Conservation (phyloP, 169 alveolate species). For the Plasmodium relictum region DNA sequence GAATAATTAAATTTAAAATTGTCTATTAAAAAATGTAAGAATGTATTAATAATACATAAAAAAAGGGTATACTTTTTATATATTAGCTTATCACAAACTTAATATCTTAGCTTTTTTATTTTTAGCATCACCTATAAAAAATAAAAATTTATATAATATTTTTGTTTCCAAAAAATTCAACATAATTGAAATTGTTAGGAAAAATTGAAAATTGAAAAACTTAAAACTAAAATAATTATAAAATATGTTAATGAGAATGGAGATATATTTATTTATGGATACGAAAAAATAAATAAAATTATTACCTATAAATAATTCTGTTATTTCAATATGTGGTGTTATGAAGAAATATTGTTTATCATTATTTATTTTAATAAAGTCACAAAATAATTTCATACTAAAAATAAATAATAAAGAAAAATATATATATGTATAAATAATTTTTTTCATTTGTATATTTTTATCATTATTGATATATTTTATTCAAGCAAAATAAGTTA, state of each 20-base stretch:
- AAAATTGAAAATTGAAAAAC: neutral
- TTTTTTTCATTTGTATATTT: neutral
- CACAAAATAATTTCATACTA: conserved; percentile 60
- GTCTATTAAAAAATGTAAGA: too few species aligned
- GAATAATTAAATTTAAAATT: too few species aligned
- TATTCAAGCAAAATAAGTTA: neutral
- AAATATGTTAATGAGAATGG: neutral
- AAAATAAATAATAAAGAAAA: neutral
- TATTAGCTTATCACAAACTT: conserved; percentile 21
- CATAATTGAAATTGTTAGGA: neutral
- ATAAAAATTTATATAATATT: conserved; percentile 7
- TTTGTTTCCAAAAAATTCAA: neutral
- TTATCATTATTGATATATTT: neutral
- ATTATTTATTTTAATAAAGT: conserved; percentile 42
- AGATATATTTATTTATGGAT: neutral
- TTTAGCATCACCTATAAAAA: conserved; percentile 60
- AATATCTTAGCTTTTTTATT: conserved; percentile 68
- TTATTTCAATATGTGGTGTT: conserved; percentile 74
- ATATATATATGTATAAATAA: conserved; percentile 5
- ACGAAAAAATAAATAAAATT: neutral
- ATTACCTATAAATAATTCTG: conserved; percentile 73
- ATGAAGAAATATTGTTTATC: conserved; percentile 67
- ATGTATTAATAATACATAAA: too few species aligned
- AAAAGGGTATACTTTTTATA: too few species aligned
- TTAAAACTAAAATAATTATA: neutral